Conservation (phyloP, 768 basidiomycete genomes). For the Sporobolomyces pararoseus region DNA sequence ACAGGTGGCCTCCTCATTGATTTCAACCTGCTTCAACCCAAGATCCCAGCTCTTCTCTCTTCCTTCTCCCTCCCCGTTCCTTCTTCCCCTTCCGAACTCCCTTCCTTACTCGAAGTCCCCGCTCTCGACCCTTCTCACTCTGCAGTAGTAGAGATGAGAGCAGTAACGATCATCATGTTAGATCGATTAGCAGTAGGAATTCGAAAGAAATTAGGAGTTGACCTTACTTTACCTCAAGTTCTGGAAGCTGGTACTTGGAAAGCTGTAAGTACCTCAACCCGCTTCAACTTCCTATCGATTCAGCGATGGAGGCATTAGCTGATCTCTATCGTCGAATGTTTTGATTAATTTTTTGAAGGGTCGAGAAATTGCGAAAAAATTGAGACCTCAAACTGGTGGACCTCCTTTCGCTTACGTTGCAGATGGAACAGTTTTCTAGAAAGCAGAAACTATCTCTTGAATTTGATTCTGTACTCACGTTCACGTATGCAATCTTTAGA, state of each 20-base stretch:
- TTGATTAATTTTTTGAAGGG: conserved; percentile 52
- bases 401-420: conserved; percentile 42
- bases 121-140: conserved; percentile 71
- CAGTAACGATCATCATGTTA: conserved; percentile 90
- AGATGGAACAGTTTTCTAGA: conserved; percentile 38
- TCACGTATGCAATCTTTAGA: no score
- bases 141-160: conserved; percentile 92
- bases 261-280: conserved; percentile 51
- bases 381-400: conserved; percentile 56
- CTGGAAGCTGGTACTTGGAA: conserved; percentile 97
- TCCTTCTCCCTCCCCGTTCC: conserved; percentile 53
- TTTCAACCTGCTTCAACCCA: conserved; percentile 69
- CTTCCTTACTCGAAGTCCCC: conserved; percentile 56
- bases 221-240: conserved; percentile 76
- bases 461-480: background rate
- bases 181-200: conserved; percentile 74
- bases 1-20: conserved; percentile 84
- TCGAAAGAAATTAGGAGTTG: conserved; percentile 58
- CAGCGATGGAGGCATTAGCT: no score
- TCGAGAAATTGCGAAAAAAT: conserved; percentile 78
- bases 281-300: background rate
- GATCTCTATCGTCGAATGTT: no score
- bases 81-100: conserved; percentile 22
- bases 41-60: conserved; percentile 56
- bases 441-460: background rate